Base-by-base conservation (phyloP, 331 rosid genomes). In the Acacia concinna region DNA sequence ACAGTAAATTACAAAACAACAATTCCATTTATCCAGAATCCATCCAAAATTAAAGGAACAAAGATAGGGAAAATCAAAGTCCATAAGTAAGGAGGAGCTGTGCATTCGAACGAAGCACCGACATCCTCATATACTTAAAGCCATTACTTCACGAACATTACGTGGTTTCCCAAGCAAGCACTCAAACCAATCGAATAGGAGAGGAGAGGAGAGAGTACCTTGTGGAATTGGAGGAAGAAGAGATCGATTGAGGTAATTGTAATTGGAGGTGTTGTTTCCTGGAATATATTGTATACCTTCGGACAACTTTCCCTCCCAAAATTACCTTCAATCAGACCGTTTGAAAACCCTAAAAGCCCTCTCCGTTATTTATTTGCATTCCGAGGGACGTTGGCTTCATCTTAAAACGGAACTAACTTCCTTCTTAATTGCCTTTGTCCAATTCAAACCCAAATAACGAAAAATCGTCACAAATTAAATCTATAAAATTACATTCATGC, bases 271-370 rank as follows among this genome's bases (percentile, higher is more conserved):
- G 18, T 23, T 41, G 35, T 23, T 68, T 13, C 15, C 17, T 68
- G 17, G 20, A 44, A 57, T 9, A 17, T 66, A 65, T 23, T 52
- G 0, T 8, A 17, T 7, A 21, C 1, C 6, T 28, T 27, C 47
- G 78, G n/a, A 27, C 56, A 70, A 46, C 43, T 79, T 81, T 82
- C 83, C 90, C 88, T 77, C 86, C 81, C 76, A 76, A 79, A 44
- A 17, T n/a, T 3, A 57, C 25, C 15, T 27, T 4, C 57, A 73
- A 40, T 43, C 35, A 6, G 38, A 51, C 31, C 40, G 40, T 76
- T 77, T 57, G 66, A 30, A 73, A 85, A 73, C 78, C 87, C 84
- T 76, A 10, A 84, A 15, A 44, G 6, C 18, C 18, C 52, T 15
- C 54, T 21, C 52, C 51, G 25, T 17, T 17, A 31, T 31, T 35